Evolutionary conservation across 2,329 filamentous ascomycete species (phyloP).

Genomic region (Penicillium sclerotiorum): DNA sequence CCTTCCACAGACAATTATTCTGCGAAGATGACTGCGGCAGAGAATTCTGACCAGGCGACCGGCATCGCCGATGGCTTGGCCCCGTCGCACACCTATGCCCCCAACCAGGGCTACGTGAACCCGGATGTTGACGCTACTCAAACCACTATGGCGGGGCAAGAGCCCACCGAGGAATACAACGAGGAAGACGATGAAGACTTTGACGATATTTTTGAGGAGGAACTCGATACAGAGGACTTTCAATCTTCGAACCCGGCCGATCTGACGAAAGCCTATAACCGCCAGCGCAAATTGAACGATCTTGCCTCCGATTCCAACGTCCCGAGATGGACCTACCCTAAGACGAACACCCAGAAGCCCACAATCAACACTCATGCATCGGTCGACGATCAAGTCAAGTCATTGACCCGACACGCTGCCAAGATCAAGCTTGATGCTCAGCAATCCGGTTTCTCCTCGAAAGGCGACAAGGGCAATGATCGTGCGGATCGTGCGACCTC

Average conservation of each 20-base stretch:
- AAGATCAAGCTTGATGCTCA: conserved; percentile 78
- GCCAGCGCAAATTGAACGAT: conserved; percentile 71
- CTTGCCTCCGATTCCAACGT: conserved; percentile 48
- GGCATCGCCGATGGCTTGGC: conserved; percentile 48
- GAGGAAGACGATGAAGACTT: conserved; percentile 63
- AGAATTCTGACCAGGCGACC: conserved; percentile 18
- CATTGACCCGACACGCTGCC: conserved; percentile 79
- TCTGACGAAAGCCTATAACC: conserved; percentile 85
- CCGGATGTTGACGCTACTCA: conserved; percentile 34
- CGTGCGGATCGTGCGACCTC: conserved; percentile 91
- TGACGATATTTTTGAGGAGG: conserved; percentile 60
- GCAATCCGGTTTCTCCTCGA: conserved; percentile 55
- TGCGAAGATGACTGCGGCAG: conserved; percentile 29
- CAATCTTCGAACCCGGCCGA: conserved; percentile 63
- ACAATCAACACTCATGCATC: conserved; percentile 76
- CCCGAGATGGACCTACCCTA: conserved; percentile 62
- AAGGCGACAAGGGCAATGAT: conserved; percentile 58
- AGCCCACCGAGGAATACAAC: conserved; percentile 38
- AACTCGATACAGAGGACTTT: conserved; percentile 58
- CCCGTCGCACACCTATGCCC: conserved; percentile 53
- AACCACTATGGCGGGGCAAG: conserved; percentile 36
- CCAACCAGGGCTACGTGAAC: conserved; percentile 53
- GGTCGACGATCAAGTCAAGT: conserved; percentile 84
- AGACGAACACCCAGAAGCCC: conserved; percentile 77
- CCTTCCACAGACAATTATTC: background rate